A percentile compares a stretch with the other conserved stretches of the same genome.
phyloP scores from a whole-genome alignment of 371 early-diverging fungal genomes.

The Globomyces sp. region DNA sequence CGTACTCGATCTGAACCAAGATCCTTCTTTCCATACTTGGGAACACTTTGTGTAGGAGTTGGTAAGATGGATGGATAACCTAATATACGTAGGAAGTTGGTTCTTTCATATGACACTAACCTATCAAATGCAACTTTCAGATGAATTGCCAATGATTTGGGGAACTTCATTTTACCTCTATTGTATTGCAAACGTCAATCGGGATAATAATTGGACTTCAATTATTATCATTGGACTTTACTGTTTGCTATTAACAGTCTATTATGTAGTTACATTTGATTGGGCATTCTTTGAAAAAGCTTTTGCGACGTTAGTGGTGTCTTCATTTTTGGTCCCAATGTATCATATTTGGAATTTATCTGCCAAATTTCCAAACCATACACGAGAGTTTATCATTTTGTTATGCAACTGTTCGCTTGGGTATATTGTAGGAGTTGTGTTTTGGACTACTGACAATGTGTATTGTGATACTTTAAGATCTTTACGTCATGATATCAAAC shows the following conservation, averaged over 20 bases:
- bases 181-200: not conserved
- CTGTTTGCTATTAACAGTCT: slow-evolving; percentile 58
- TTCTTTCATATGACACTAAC: slow-evolving; percentile 78
- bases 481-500: slow-evolving; percentile 44
- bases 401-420: slow-evolving; percentile 3
- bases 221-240: slow-evolving; percentile 20
- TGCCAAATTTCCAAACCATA: slow-evolving; percentile 26
- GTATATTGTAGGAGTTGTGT: slow-evolving; percentile 52
- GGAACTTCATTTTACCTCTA: not conserved
- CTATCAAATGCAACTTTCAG: slow-evolving; percentile 71
- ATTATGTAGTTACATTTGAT: slow-evolving; percentile 64
- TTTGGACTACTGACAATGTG: slow-evolving; percentile 84
- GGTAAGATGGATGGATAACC: slow-evolving; percentile 27
- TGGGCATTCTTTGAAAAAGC: slow-evolving; percentile 75
- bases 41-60: not conserved
- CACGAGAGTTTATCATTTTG: slow-evolving; percentile 34
- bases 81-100: slow-evolving; percentile 65
- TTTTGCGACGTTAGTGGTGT: slow-evolving; percentile 58
- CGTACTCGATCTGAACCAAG: not conserved
- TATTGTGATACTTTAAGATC: slow-evolving; percentile 60
- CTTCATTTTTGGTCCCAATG: slow-evolving; percentile 44
- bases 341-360: slow-evolving; percentile 20
- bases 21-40: too few species aligned
- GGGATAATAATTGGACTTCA: not conserved
- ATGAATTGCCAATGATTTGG: slow-evolving; percentile 50